Percentiles rank a stretch among this genome's conserved stretches.
Evolutionary conservation across 768 basidiomycete species (phyloP).

Genomic region (Agrocybe pediades): DNA sequence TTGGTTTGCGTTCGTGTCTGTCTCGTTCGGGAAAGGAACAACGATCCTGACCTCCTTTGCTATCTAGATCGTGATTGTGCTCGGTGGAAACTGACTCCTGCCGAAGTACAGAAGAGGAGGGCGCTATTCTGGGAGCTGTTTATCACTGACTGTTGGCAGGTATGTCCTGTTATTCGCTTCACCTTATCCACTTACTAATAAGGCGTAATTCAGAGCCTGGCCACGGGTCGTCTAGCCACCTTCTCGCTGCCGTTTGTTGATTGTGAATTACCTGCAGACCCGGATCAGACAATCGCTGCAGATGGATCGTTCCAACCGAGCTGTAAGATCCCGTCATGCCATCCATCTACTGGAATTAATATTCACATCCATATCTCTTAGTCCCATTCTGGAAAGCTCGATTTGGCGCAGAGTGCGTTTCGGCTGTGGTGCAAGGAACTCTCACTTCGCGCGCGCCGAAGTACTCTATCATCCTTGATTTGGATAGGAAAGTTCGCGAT

Average conservation of each 20-base stretch:
- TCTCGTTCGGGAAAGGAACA: not conserved
- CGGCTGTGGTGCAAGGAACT: conserved; percentile 69
- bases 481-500: conserved; percentile 69
- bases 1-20: conserved; percentile 62
- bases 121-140: conserved; percentile 76
- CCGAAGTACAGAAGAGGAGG: conserved; percentile 71
- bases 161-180: conserved; percentile 24
- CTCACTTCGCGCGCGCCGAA: conserved; percentile 65
- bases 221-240: conserved; percentile 68
- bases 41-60: not conserved
- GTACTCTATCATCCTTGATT: conserved; percentile 61
- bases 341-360: not conserved
- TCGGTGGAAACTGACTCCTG: conserved; percentile 60
- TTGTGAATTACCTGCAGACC: conserved; percentile 66
- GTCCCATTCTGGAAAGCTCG: conserved; percentile 73
- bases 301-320: conserved; percentile 60
- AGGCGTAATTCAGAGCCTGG: conserved; percentile 50
- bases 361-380: conserved; percentile 21
- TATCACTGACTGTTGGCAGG: conserved; percentile 77
- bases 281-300: conserved; percentile 56
- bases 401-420: conserved; percentile 66
- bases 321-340: conserved; percentile 42
- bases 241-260: conserved; percentile 75
- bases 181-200: not conserved
- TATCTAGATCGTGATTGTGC: conserved; percentile 68